Evolutionary conservation across 176 grass and related monocot genomes (phyloP).

Genomic region (Ananas comosus): DNA sequence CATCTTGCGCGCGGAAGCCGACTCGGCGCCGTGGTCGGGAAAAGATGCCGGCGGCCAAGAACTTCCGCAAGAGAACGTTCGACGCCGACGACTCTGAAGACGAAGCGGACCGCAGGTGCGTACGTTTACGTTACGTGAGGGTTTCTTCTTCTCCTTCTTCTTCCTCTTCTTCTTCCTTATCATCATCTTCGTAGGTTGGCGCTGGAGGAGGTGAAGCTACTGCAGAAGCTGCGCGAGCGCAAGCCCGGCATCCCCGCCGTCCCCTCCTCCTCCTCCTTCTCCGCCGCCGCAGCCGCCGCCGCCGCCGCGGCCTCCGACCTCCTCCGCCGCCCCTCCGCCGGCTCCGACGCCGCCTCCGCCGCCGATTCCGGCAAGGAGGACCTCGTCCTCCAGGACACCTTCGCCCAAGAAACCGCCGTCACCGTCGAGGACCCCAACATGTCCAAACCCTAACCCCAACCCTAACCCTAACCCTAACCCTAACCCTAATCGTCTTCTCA

Average conservation of each 20-base stretch:
- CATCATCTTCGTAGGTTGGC: conserved; percentile 21
- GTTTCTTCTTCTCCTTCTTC: background rate
- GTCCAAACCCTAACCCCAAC: conserved; percentile 10
- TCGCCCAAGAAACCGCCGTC: conserved; percentile 91
- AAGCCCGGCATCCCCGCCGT: conserved; percentile 39
- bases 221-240: conserved; percentile 58
- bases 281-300: background rate
- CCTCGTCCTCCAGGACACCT: conserved; percentile 88
- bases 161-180: conserved; percentile 6
- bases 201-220: conserved; percentile 64
- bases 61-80: conserved; percentile 59
- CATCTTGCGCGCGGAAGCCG: too few species aligned
- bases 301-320: conserved; percentile 11
- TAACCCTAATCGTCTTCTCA: background rate
- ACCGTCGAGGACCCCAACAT: conserved; percentile 97
- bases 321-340: background rate
- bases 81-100: conserved; percentile 51
- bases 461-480: too few species aligned
- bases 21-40: too few species aligned
- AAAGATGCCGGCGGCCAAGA: conserved; percentile 25
- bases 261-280: background rate
- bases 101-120: conserved; percentile 40
- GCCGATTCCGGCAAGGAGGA: conserved; percentile 56
- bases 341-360: background rate
- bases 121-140: too few species aligned